Percentiles rank a stretch among this genome's conserved stretches.
Evolutionary conservation across 768 basidiomycete genomes (phyloP).

Genomic region (Terana coerulea): DNA sequence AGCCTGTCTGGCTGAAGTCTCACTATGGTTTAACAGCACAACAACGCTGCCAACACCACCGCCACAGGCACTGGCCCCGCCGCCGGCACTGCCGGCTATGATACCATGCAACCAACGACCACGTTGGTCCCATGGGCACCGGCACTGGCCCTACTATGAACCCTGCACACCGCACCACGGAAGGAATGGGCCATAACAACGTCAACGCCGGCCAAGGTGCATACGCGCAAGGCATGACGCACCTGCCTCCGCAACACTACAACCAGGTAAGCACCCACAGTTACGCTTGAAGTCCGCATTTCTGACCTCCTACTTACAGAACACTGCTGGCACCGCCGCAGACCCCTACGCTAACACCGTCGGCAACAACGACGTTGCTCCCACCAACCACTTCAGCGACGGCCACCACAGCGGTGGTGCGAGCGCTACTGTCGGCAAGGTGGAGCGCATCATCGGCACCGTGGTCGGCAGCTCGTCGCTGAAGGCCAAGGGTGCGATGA

Average conservation of each 20-base stretch:
- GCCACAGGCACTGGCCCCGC: not conserved
- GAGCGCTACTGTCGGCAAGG: conserved; percentile 39
- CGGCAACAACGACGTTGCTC: conserved; percentile 17
- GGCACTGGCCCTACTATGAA: conserved; percentile 8
- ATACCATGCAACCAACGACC: not conserved
- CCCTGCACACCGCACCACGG: not conserved
- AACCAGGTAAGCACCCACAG: conserved; percentile 1
- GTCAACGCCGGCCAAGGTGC: conserved; percentile 1
- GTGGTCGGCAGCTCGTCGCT: conserved; percentile 43
- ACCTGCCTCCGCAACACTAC: not conserved
- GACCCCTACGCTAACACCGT: conserved; percentile 15
- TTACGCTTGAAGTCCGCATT: not conserved
- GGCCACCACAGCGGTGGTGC: conserved; percentile 25
- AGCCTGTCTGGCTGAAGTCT: not conserved
- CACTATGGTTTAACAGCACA: not conserved
- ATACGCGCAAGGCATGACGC: conserved; percentile 8
- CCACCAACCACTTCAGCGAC: conserved; percentile 18
- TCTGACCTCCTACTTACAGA: not conserved
- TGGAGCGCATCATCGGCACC: conserved; percentile 43
- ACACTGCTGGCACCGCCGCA: not conserved
- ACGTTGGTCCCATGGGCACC: conserved; percentile 3
- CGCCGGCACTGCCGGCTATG: not conserved
- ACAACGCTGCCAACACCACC: not conserved
- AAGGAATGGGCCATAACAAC: not conserved
- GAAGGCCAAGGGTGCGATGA: conserved; percentile 47